These are phyloP conservation scores for Pichia terricola DNA, from an alignment of 1,139 yeast genomes.

Conservation along the genomic window DNA sequence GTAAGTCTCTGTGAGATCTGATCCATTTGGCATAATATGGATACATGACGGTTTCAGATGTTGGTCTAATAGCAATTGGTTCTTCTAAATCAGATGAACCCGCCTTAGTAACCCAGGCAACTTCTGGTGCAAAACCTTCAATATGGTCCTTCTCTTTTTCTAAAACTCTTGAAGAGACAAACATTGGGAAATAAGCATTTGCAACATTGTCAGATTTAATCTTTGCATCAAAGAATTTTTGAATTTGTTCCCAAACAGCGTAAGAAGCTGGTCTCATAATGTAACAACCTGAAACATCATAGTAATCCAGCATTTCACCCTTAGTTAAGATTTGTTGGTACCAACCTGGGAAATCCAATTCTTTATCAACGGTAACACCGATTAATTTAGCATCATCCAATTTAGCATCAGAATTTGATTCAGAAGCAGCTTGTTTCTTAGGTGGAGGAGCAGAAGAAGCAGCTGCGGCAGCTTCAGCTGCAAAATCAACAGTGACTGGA, in stretches of 20 bases:
- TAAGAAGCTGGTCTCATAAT: slow-evolving; percentile 95
- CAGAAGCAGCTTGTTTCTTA: slow-evolving; percentile 7
- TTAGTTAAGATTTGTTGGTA: slow-evolving; percentile 91
- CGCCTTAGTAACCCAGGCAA: slow-evolving; percentile 98
- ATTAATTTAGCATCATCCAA: slow-evolving; percentile 85
- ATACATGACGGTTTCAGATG: slow-evolving; percentile 99
- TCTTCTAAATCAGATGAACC: slow-evolving; percentile 92
- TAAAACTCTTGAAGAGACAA: slow-evolving; percentile 83
- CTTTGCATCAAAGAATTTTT: slow-evolving; percentile 68
- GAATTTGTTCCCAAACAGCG: slow-evolving; percentile 90
- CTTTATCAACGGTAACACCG: slow-evolving; percentile 93
- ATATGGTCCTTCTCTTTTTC: slow-evolving; percentile 98
- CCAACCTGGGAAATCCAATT: slow-evolving; percentile 92
- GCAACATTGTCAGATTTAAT: slow-evolving; percentile 87
- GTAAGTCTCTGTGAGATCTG: slow-evolving; percentile 95
- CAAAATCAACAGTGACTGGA: slow-evolving; percentile 48
- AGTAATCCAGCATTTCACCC: slow-evolving; percentile 97
- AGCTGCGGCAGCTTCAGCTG: slow-evolving; percentile 36
- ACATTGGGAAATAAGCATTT: slow-evolving; percentile 98
- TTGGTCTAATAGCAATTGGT: slow-evolving; percentile 98
- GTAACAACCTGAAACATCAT: slow-evolving; percentile 98
- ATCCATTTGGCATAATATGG: slow-evolving; percentile 99
- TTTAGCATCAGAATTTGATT: slow-evolving; percentile 36
- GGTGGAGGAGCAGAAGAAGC: slow-evolving; percentile 17
- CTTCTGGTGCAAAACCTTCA: slow-evolving; percentile 99